Evolutionary conservation across 805 yeast species (phyloP), one percentile per base, ranked within the genome.

Genomic region (Sugiyamaella qingdaonensis): DNA sequence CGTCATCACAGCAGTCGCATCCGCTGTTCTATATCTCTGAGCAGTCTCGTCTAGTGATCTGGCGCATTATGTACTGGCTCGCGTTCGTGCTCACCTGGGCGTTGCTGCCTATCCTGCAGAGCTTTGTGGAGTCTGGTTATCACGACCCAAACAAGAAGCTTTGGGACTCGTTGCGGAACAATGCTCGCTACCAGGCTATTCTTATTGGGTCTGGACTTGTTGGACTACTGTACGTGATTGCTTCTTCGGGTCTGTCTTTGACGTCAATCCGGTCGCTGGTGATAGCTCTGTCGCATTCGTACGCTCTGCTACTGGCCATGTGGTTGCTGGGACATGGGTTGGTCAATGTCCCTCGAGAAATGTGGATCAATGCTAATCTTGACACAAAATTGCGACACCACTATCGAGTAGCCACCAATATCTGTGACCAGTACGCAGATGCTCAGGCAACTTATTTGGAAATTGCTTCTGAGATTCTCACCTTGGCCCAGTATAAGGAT

Each of bases 271-370:
- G 83, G 64, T 76, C 83, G 31, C 76, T 88, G 68, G 75, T 85
- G 16, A 85, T 88, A 56, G 91, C 94, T 0, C 61, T 86, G 10
- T 80, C 94, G 1, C 94, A 88, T 65, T 82, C 85, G 18, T 88
- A 88, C 65, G 79, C 95, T 0, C 73, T 88, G 63, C 73, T 84
- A 1, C 63, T 88, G 33, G 90, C 92, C 1, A 75, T 86, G 19
- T 87, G 94, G 92, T 70, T 88, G 54, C 82, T 88, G 86, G 87
- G 92, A 2, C 91, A 88, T 66, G 95, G 96, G 0, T 68, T 86
- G 47, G 78, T 86, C 14, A 76, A 78, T 43, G 73, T 87, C 1
- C 95, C 96, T 0, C 74, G 86, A 53, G 66, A 71, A 50, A 57
- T 70, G 57, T 69, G 73, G 68, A 36, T 61, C 35, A 56, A 58